Base-by-base conservation (phyloP, 768 basidiomycete genomes). In the Phylloporus sp. region DNA sequence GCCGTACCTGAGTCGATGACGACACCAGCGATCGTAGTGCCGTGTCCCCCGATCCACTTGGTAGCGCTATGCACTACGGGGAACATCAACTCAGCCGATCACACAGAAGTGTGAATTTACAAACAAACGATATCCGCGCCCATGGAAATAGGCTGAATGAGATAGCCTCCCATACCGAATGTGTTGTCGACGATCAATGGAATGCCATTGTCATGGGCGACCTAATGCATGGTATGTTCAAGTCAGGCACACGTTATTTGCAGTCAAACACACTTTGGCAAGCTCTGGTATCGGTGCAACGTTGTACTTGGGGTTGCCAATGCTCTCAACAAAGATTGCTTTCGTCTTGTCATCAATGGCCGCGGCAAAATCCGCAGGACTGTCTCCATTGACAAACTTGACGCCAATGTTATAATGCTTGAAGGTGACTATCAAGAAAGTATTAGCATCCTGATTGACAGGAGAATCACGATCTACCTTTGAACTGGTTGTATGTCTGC, bases 31-130 rank as follows among this genome's bases (percentile, higher is more conserved):
- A 92, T 87, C 22, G 85, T 86, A 0, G 84, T 90, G 27, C 90
- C 88, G 54, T 89, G 87, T 0, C 86, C 85, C 12, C 85, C 84
- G 29, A 91, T 89, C 90, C 89, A 92, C 61, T 92, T 91, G 1
- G 89, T 90, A 1, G 86, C 86, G 45, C 83, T 86, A 64, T 90
- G 84, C 16, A 89, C 84, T 60, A 49, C 4, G 22, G 22, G 7
- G 6, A 12, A n/a, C 29, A 28, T 60, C 31, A 53, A n/a, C 9
- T 8, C 10, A 6, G 8, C 15, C 9, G 5, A 8, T 22, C 18
- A 8, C 3, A 24, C 4, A 7, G 16, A 2, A 11, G 3, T 12
- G 3, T 12, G 18, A 27, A 26, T 22, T 24, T 40, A 61, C 75
- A n/a, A 29, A 80, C 81, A 75, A 52, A 91, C 73, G 52, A 91